A percentile compares a stretch with the other conserved stretches of the same genome.
Evolutionary conservation across 208 protist species (phyloP).

Genomic region (Leishmania major): DNA sequence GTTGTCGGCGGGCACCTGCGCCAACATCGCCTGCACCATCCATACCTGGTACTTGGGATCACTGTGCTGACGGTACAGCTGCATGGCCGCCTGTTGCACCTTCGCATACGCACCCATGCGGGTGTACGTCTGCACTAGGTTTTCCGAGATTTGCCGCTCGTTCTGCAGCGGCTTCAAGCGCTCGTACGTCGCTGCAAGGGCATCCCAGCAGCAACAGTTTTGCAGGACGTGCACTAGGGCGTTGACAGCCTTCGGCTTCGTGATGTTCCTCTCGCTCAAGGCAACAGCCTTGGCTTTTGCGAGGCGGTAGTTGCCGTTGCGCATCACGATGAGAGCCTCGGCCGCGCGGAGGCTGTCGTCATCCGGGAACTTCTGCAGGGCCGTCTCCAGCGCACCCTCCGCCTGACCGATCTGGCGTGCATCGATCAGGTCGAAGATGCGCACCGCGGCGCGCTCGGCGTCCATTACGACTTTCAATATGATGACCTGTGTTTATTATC

Average conservation of each 20-base stretch:
- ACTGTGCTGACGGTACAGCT: slow-evolving; percentile 64
- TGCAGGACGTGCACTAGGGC: slow-evolving; percentile 71
- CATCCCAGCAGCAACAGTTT: slow-evolving; percentile 74
- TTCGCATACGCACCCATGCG: slow-evolving; percentile 79
- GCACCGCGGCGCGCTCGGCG: slow-evolving; percentile 51
- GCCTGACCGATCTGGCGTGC: slow-evolving; percentile 58
- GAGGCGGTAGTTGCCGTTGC: slow-evolving; percentile 31
- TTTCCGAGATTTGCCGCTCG: slow-evolving; percentile 63
- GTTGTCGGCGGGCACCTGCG: slow-evolving; percentile 69
- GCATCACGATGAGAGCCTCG: slow-evolving; percentile 60
- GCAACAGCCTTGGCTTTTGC: slow-evolving; percentile 54
- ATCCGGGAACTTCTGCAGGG: slow-evolving; percentile 61
- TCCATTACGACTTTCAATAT: slow-evolving; percentile 23
- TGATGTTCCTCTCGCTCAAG: slow-evolving; percentile 49
- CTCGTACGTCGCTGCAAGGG: slow-evolving; percentile 68
- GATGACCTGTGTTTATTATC: slow-evolving; percentile 2
- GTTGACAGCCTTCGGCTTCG: slow-evolving; percentile 59
- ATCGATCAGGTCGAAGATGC: slow-evolving; percentile 73
- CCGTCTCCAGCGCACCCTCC: slow-evolving; percentile 61
- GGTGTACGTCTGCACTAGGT: slow-evolving; percentile 77
- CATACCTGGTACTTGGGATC: slow-evolving; percentile 81
- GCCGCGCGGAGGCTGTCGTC: slow-evolving; percentile 59
- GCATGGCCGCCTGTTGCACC: slow-evolving; percentile 60
- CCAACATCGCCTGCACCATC: slow-evolving; percentile 80
- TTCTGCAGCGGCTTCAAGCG: slow-evolving; percentile 56